Conservation (phyloP, 2,329 filamentous ascomycete genomes). For the Neobulgaria alba region DNA sequence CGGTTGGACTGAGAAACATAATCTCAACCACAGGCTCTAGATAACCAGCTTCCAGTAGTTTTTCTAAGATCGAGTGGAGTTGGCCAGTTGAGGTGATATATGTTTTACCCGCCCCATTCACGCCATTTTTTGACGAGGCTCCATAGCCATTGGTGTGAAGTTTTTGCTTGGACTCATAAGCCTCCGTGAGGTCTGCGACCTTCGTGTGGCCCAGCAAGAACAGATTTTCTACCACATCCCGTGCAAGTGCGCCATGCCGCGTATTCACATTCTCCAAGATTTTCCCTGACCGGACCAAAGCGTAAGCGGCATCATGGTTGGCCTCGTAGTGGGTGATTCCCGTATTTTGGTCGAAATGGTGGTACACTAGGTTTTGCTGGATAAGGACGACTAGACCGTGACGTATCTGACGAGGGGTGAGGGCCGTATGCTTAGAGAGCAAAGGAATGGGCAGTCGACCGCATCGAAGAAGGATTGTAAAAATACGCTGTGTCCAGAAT, state of each 20-base stretch:
- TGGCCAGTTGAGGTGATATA: conserved; percentile 30
- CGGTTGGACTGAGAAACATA: conserved; percentile 53
- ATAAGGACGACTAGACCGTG: conserved; percentile 77
- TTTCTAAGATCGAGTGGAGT: conserved; percentile 33
- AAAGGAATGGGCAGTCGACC: conserved; percentile 67
- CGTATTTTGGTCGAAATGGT: conserved; percentile 55
- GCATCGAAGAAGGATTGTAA: conserved; percentile 66
- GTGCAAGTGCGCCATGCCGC: conserved; percentile 66
- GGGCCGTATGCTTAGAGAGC: conserved; percentile 62
- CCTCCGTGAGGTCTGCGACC: conserved; percentile 59
- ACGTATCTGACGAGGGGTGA: conserved; percentile 67
- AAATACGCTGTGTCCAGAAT: conserved; percentile 60
- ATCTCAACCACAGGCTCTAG: conserved; percentile 52
- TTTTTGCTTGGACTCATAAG: conserved; percentile 37
- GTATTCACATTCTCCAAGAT: conserved; percentile 68
- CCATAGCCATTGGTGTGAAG: conserved; percentile 25
- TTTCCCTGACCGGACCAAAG: conserved; percentile 71
- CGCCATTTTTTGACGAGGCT: conserved; percentile 10
- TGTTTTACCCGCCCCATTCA: conserved; percentile 16
- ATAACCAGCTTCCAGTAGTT: conserved; percentile 55
- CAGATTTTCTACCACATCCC: conserved; percentile 65
- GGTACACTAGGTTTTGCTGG: conserved; percentile 79
- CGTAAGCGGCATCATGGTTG: conserved; percentile 72
- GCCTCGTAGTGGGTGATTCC: conserved; percentile 72
- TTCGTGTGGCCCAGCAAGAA: conserved; percentile 70